Conservation (phyloP, 1,139 yeast species). For the Hyphopichia burtonii region DNA sequence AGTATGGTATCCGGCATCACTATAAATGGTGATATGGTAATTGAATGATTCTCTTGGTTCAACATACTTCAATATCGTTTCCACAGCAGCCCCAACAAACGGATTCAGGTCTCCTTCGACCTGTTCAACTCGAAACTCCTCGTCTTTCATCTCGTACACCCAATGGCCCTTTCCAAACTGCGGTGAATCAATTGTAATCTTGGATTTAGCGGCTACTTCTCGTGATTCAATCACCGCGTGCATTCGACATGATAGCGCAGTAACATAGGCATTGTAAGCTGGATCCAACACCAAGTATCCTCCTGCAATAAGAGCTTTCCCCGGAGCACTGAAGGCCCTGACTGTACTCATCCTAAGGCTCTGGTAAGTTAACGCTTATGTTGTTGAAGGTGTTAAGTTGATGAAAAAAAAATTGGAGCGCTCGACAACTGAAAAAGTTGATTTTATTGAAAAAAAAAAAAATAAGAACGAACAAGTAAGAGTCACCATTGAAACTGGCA, state of each 20-base stretch:
- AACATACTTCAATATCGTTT: constrained; percentile 54
- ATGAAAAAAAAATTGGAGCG: background rate
- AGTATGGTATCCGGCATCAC: constrained; percentile 91
- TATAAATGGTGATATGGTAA: constrained; percentile 61
- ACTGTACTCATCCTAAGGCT: background rate
- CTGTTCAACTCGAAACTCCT: background rate
- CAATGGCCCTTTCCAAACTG: constrained; percentile 76
- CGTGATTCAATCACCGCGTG: constrained; percentile 56
- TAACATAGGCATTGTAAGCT: constrained; percentile 69
- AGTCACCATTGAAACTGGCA: no score
- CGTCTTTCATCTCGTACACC: constrained; percentile 40
- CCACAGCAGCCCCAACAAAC: constrained; percentile 66
- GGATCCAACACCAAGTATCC: constrained; percentile 91
- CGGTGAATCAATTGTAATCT: constrained; percentile 62
- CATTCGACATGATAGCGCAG: constrained; percentile 89
- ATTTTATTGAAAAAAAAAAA: background rate
- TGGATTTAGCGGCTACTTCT: constrained; percentile 11
- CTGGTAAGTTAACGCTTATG: no score
- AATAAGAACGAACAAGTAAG: no score
- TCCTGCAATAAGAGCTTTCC: constrained; percentile 91
- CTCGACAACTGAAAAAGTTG: no score
- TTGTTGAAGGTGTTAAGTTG: no score
- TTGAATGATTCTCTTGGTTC: constrained; percentile 25
- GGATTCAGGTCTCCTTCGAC: constrained; percentile 48
- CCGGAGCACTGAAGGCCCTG: constrained; percentile 80